These are phyloP conservation scores for Aspergillus bombycis DNA, from an alignment of 2,329 filamentous ascomycete genomes.

Conservation along the genomic window DNA sequence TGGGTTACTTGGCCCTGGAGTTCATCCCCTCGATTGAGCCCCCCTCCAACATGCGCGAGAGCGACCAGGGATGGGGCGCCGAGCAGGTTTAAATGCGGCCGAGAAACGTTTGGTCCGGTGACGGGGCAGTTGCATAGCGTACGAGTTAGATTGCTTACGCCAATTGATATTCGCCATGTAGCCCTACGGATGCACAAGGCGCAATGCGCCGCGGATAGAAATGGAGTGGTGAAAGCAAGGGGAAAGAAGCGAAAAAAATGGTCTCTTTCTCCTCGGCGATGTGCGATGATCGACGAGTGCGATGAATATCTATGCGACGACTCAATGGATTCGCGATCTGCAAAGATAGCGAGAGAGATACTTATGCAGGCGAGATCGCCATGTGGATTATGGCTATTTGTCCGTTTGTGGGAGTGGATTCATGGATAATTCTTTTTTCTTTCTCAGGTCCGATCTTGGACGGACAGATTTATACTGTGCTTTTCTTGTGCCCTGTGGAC, in stretches of 20 bases:
- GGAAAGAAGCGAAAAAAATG: background rate
- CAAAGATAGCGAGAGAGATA: conserved; percentile 2
- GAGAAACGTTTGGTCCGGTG: background rate
- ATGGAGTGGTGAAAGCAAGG: conserved; percentile 8
- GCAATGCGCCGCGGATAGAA: background rate
- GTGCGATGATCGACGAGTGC: conserved; percentile 27
- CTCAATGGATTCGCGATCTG: conserved; percentile 12
- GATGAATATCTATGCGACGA: conserved; percentile 26
- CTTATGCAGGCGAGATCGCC: background rate
- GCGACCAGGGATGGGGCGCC: conserved; percentile 74
- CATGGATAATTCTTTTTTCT: background rate
- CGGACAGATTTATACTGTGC: background rate
- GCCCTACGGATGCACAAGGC: background rate
- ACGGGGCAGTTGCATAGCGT: conserved; percentile 1
- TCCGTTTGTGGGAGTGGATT: background rate
- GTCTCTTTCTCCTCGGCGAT: conserved; percentile 16
- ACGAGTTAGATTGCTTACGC: background rate
- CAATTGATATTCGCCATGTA: background rate
- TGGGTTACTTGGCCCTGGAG: conserved; percentile 76
- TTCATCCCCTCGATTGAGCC: conserved; percentile 79
- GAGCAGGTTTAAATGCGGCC: conserved; percentile 66
- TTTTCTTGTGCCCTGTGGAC: background rate
- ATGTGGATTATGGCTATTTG: conserved; percentile 5
- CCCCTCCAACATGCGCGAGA: conserved; percentile 79
- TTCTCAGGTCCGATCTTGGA: conserved; percentile 1